Percentiles rank a stretch among this genome's conserved stretches.
Conservation (phyloP, 352 stramenopile genomes). For the Phytophthora fragariaefolia region DNA sequence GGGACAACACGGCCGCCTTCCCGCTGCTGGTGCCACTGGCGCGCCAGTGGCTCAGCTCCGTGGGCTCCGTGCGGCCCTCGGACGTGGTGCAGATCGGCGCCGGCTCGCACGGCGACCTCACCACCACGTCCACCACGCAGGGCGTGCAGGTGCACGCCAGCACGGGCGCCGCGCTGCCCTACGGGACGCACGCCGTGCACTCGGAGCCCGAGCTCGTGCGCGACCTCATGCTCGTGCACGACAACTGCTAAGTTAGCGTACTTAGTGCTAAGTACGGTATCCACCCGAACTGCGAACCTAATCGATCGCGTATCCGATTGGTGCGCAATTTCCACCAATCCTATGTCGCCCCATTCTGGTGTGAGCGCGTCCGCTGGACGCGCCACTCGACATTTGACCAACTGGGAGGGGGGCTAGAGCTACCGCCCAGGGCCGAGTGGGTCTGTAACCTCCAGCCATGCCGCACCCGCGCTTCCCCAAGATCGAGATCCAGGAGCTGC, state of each 20-base stretch:
- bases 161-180: constrained; percentile 24
- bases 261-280: no score
- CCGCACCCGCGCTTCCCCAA: constrained; percentile 93
- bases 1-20: constrained; percentile 41
- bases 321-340: constrained; percentile 22
- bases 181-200: constrained; percentile 35
- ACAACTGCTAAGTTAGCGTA: constrained; percentile 46
- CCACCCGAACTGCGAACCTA: no score
- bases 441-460: constrained; percentile 46
- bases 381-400: constrained; percentile 29
- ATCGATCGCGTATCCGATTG: background rate
- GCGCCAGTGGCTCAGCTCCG: constrained; percentile 51
- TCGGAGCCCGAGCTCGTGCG: constrained; percentile 55
- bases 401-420: constrained; percentile 12
- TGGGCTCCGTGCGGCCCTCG: constrained; percentile 47
- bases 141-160: constrained; percentile 22
- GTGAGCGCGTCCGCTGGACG: constrained; percentile 8
- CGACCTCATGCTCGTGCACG: constrained; percentile 56
- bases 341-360: constrained; percentile 4
- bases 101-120: constrained; percentile 16
- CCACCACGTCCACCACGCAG: constrained; percentile 19
- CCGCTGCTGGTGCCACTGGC: constrained; percentile 52
- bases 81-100: constrained; percentile 31
- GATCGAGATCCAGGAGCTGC: constrained; percentile 94
- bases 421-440: constrained; percentile 1